Percentiles rank a stretch among this genome's conserved stretches.
phyloP scores from a whole-genome alignment of 495 filamentous ascomycete genomes.

The Aspergillus taichungensis region DNA sequence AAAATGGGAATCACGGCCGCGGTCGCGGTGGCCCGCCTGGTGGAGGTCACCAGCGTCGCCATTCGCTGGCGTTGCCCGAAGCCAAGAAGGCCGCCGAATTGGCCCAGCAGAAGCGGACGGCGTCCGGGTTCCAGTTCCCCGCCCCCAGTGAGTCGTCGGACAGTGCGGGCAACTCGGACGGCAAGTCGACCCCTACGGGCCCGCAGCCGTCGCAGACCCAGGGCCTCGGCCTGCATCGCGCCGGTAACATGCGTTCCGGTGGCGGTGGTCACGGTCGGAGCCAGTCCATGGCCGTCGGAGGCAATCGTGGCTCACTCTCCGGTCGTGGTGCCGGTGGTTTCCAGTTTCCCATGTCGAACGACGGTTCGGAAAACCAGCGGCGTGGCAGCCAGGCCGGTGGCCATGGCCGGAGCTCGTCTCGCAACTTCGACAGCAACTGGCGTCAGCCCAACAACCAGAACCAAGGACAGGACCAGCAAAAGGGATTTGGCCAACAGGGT shows the following conservation, averaged over 20 bases:
- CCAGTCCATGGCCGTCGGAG: conserved; percentile 61
- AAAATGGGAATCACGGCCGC: conserved; percentile 63
- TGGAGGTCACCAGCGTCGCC: conserved; percentile 82
- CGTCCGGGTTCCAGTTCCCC: conserved; percentile 91
- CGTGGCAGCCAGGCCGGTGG: conserved; percentile 52
- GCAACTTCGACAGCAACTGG: conserved; percentile 98
- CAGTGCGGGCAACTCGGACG: conserved; percentile 32
- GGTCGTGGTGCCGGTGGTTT: conserved; percentile 57
- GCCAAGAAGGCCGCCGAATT: conserved; percentile 96
- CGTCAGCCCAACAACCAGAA: conserved; percentile 70
- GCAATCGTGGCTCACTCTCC: conserved; percentile 43
- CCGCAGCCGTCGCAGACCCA: conserved; percentile 33
- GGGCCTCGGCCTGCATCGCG: conserved; percentile 37
- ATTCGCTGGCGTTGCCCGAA: conserved; percentile 89
- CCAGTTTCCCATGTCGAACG: conserved; percentile 57
- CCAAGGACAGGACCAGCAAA: conserved; percentile 45
- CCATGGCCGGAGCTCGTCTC: conserved; percentile 71
- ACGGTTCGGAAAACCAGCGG: conserved; percentile 57
- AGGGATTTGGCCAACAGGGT: conserved; percentile 55
- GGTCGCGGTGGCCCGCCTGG: conserved; percentile 67
- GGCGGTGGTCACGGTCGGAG: conserved; percentile 53
- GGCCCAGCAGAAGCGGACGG: conserved; percentile 92
- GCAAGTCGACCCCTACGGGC: conserved; percentile 27
- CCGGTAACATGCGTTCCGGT: conserved; percentile 43
- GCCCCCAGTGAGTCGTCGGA: conserved; percentile 53